A percentile compares a stretch with the other conserved stretches of the same genome.
Conservation (phyloP, 1,284 basidiomycete genomes). For the Puccinia polysora region DNA sequence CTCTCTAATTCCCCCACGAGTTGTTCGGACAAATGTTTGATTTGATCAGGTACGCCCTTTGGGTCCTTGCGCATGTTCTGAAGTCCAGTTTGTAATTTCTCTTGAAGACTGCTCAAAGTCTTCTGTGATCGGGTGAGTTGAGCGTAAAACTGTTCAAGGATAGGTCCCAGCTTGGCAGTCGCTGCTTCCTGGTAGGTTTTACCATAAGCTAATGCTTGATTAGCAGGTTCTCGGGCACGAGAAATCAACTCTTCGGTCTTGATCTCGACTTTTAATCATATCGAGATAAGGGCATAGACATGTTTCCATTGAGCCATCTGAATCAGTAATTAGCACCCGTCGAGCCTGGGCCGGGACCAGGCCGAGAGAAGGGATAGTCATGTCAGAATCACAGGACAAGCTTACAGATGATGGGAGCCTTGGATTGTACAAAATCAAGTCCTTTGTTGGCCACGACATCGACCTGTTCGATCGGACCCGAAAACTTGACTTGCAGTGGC, state of each 20-base stretch:
- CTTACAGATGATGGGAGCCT: slow-evolving; percentile 40
- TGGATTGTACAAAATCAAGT: slow-evolving; percentile 41
- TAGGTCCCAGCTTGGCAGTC: slow-evolving; percentile 16
- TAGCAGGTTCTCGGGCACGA: slow-evolving; percentile 29
- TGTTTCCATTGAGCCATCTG: neutral
- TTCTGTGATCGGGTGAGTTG: slow-evolving; percentile 29
- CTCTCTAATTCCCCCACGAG: slow-evolving; percentile 34
- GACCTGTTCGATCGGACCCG: slow-evolving; percentile 40
- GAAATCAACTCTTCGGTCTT: slow-evolving; percentile 39
- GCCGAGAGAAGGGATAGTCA: neutral
- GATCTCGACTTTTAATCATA: slow-evolving; percentile 22
- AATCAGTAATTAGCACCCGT: neutral
- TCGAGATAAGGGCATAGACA: neutral
- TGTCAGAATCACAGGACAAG: too few relatives aligned
- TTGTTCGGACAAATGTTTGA: slow-evolving; percentile 28
- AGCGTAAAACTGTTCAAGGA: slow-evolving; percentile 30
- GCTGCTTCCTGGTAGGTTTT: slow-evolving; percentile 41
- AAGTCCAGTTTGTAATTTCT: slow-evolving; percentile 24
- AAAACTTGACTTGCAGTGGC: slow-evolving; percentile 36
- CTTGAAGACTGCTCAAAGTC: slow-evolving; percentile 26
- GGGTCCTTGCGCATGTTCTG: slow-evolving; percentile 24
- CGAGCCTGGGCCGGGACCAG: neutral
- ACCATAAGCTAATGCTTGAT: slow-evolving; percentile 37
- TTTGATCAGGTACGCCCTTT: slow-evolving; percentile 31
- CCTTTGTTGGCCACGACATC: slow-evolving; percentile 42